phyloP scores from a whole-genome alignment of 331 rosid genomes.

The Rosa hybrid region DNA sequence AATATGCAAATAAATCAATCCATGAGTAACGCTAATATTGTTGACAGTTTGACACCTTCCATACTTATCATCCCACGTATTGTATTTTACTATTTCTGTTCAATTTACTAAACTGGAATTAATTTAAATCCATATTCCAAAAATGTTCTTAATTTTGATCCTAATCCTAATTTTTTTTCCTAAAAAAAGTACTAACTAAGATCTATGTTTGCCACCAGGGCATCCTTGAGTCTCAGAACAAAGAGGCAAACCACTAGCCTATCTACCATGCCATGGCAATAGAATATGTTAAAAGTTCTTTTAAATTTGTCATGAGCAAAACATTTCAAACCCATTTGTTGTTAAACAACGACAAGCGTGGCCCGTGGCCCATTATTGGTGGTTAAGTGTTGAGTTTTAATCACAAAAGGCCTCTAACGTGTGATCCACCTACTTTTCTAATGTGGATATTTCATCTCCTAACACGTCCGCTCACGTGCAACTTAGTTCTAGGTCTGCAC shows the following conservation, averaged over 20 bases:
- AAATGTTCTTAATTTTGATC: background rate
- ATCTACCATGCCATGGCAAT: background rate
- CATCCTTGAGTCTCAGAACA: background rate
- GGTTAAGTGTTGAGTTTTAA: no score
- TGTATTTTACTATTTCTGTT: background rate
- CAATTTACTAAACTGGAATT: background rate
- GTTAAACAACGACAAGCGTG: no score
- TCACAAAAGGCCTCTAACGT: no score
- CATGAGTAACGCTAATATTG: slow-evolving; percentile 2
- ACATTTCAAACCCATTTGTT: no score
- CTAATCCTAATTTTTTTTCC: background rate
- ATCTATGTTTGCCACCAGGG: background rate
- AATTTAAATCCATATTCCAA: background rate
- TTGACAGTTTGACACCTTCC: background rate
- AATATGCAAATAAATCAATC: background rate
- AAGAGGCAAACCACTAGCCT: background rate
- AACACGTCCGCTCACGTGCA: no score
- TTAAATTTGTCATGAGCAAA: background rate
- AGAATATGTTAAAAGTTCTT: background rate
- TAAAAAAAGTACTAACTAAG: background rate
- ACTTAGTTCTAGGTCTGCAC: no score
- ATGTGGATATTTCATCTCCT: no score
- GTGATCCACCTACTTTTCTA: no score
- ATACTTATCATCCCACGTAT: background rate
- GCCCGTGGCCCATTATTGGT: no score